Base-by-base conservation (phyloP, 306 rosid species). In the Ormosia emarginata region DNA sequence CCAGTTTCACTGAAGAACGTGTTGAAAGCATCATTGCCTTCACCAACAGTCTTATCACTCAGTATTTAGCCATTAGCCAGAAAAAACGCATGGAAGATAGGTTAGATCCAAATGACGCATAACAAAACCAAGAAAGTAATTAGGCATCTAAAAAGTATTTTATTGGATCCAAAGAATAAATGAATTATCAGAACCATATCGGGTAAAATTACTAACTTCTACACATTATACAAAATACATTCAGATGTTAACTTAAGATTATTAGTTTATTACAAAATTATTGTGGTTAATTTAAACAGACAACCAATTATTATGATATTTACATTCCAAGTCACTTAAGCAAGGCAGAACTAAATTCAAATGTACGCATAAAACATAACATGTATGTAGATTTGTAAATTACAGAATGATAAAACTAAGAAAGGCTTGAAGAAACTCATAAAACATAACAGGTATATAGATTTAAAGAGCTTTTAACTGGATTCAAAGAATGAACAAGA, bases 11-110 rank as follows among this genome's bases (percentile, higher is more conserved):
- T 93, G 80, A 93, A 93, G 66, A 93, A 93, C 67, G 95, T 93
- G 88, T 93, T 93, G 86, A 93, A 93, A 49, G 97, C 94, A 82
- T 93, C 97, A 32, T 91, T 92, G 0, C 95, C 97, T 89, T 90
- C 86, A 0, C 89, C 84, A 8, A 82, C 46, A 0, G 84, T 82
- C 81, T 74, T 86, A 55, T 86, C 89, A 47, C 97, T 85, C 0
- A n/a, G n/a, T n/a, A n/a, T n/a, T n/a, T n/a, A 90, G n/a, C 97
- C 97, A 90, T 92, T 93, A 64, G 93, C 85, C 95, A 90, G 81
- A 34, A 30, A 24, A 30, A 34, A 47, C 34, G 67, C 15, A 77
- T 47, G 44, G 6, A 46, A 63, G 2, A 33, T 46, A 14, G 13
- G 30, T 33, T 62, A 47, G 39, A 63, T 3, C 39, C 24, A 64